These are phyloP conservation scores for Pontederia crassipes DNA, from an alignment of 176 grass and related monocot genomes.

Conservation along the genomic window DNA sequence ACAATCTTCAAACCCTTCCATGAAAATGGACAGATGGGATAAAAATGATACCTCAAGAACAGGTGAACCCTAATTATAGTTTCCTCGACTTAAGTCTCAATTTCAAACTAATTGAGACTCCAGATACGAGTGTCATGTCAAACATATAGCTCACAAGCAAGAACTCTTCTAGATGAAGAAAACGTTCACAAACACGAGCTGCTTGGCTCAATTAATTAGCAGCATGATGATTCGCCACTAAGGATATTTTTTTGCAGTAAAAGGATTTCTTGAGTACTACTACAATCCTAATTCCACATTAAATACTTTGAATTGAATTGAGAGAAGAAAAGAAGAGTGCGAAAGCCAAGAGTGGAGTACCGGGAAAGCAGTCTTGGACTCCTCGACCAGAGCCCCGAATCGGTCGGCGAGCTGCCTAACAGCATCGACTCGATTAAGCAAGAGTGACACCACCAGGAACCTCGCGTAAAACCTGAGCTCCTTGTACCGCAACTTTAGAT, in stretches of 20 bases:
- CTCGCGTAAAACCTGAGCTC: conserved; percentile 80
- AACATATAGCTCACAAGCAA: no score
- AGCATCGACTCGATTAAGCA: conserved; percentile 64
- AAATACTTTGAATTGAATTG: background rate
- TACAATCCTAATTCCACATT: background rate
- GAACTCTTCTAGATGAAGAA: no score
- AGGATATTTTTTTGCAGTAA: background rate
- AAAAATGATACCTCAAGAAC: no score
- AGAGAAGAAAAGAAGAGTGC: background rate
- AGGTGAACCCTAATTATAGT: no score
- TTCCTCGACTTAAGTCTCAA: no score
- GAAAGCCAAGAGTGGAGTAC: conserved; percentile 30
- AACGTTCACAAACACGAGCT: no score
- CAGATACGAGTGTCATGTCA: no score
- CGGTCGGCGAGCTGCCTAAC: conserved; percentile 50
- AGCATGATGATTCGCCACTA: no score
- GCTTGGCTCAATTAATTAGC: no score
- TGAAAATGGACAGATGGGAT: no score
- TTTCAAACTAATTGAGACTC: no score
- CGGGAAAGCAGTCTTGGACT: conserved; percentile 65
- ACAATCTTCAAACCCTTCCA: no score
- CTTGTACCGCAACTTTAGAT: conserved; percentile 66
- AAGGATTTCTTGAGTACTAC: background rate
- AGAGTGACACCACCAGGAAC: conserved; percentile 73
- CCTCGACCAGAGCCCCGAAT: conserved; percentile 58